These are phyloP conservation scores for Phytophthora cryptogea DNA, from an alignment of 352 stramenopile species.

Conservation along the genomic window DNA sequence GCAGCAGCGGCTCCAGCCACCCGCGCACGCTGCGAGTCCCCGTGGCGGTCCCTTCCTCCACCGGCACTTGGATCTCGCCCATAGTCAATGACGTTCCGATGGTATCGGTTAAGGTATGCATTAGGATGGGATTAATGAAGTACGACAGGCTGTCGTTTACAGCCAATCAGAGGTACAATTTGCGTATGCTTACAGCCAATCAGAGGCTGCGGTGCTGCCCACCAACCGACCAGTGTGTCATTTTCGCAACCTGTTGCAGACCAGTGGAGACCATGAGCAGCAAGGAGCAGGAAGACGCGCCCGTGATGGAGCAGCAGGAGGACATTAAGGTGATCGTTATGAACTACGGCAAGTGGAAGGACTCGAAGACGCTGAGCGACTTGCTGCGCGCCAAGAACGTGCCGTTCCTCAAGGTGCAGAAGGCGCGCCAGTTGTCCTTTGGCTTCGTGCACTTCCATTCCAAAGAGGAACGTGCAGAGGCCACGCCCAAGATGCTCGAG, in stretches of 20 bases:
- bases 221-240: neutral
- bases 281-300: slow-evolving; percentile 3
- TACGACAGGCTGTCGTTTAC: neutral
- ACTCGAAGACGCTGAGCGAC: slow-evolving; percentile 62
- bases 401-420: slow-evolving; percentile 76
- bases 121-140: neutral
- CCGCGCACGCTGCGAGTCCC: slow-evolving; percentile 21
- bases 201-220: neutral
- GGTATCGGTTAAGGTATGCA: neutral
- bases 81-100: no score
- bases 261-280: slow-evolving; percentile 10
- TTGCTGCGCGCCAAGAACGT: slow-evolving; percentile 56
- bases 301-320: slow-evolving; percentile 37
- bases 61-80: no score
- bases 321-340: slow-evolving; percentile 86
- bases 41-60: neutral
- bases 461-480: slow-evolving; percentile 58
- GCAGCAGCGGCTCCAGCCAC: slow-evolving; percentile 47
- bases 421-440: slow-evolving; percentile 76
- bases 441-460: slow-evolving; percentile 79
- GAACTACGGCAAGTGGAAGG: slow-evolving; percentile 90
- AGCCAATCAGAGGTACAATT: neutral
- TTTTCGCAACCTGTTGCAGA: no score
- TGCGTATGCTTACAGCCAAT: slow-evolving; percentile 2
- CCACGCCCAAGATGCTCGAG: slow-evolving; percentile 47